These are phyloP conservation scores for Rhamnella rubrinervis DNA, from an alignment of 331 rosid genomes.

Conservation along the genomic window DNA sequence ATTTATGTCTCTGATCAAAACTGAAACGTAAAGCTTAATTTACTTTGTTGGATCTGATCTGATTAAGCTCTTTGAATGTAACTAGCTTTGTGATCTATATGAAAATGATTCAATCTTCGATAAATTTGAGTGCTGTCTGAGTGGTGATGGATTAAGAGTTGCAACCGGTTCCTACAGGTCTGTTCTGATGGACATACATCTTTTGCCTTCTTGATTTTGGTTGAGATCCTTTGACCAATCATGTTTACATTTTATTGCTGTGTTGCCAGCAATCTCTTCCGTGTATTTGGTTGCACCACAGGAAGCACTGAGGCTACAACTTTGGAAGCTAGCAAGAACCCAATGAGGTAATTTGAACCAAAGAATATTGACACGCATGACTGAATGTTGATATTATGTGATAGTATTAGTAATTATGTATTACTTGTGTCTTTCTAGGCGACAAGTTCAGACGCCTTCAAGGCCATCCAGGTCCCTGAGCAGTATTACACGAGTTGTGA, in stretches of 20 bases:
- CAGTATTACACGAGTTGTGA: slow-evolving; percentile 88
- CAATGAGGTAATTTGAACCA: slow-evolving; percentile 68
- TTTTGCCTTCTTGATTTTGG: slow-evolving; percentile 19
- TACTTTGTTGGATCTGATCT: slow-evolving; percentile 19
- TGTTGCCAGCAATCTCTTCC: slow-evolving; percentile 86
- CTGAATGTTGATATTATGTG: background rate
- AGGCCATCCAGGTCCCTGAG: slow-evolving; percentile 95
- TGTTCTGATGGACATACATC: slow-evolving; percentile 11
- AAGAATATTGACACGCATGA: background rate
- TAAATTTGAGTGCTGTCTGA: slow-evolving; percentile 93
- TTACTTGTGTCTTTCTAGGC: slow-evolving; percentile 39
- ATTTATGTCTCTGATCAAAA: slow-evolving; percentile 17
- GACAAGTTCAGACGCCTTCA: slow-evolving; percentile 89
- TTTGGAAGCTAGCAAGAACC: slow-evolving; percentile 98
- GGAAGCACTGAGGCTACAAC: slow-evolving; percentile 80
- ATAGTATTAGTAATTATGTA: slow-evolving; percentile 1
- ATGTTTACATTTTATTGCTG: slow-evolving; percentile 31
- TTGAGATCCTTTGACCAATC: slow-evolving; percentile 4
- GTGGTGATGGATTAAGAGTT: slow-evolving; percentile 88
- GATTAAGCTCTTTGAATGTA: slow-evolving; percentile 17
- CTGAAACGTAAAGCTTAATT: slow-evolving; percentile 15
- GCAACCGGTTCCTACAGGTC: slow-evolving; percentile 97
- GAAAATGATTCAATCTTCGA: slow-evolving; percentile 98
- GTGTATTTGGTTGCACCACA: slow-evolving; percentile 77
- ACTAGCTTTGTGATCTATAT: slow-evolving; percentile 91